Conservation (phyloP, 2,329 filamentous ascomycete genomes). For the Pseudopyrenochaeta lycopersici region DNA sequence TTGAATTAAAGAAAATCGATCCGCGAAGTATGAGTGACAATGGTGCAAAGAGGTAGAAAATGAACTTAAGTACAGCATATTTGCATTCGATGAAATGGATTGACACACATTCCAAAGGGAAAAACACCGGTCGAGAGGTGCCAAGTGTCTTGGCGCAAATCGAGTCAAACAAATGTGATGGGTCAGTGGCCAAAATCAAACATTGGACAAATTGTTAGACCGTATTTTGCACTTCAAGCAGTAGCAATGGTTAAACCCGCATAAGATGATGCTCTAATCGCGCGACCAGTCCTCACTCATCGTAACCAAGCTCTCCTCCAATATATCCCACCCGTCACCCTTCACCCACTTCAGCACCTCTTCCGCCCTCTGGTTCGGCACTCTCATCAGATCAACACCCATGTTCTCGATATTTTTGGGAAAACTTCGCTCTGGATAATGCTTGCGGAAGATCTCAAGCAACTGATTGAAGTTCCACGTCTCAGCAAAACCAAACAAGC, state of each 20-base stretch:
- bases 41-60: no score
- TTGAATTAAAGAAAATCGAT: no score
- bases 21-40: no score
- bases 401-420: conserved; percentile 23
- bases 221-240: not conserved
- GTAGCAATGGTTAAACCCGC: not conserved
- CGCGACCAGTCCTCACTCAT: conserved; percentile 18
- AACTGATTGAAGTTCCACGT: conserved; percentile 59
- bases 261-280: not conserved
- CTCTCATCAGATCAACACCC: conserved; percentile 24
- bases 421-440: conserved; percentile 53
- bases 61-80: no score
- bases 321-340: conserved; percentile 34
- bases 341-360: conserved; percentile 40
- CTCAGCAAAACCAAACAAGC: conserved; percentile 63
- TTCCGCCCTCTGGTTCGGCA: conserved; percentile 33
- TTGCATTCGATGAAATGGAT: no score
- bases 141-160: no score
- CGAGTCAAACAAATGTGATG: no score
- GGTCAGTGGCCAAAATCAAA: no score
- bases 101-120: no score
- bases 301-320: conserved; percentile 32
- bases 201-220: not conserved
- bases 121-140: no score
- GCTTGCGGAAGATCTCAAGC: conserved; percentile 48